Percentiles rank a stretch among this genome's conserved stretches.
These are phyloP conservation scores for Fraxinus pennsylvanica DNA, from an alignment of 257 asterid species.

Conservation along the genomic window DNA sequence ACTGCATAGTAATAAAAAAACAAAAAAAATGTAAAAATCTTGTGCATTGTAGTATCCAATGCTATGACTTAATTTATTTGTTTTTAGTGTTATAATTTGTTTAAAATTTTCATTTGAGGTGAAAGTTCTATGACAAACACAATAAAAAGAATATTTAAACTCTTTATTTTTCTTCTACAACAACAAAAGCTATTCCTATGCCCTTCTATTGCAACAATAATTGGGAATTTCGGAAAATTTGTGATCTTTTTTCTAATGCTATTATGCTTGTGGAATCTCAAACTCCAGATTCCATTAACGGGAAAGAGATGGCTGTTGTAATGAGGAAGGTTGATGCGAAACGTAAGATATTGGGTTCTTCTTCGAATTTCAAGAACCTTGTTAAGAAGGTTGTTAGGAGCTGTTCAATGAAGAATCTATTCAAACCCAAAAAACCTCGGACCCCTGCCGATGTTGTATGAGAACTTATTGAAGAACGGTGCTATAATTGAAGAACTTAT, in stretches of 20 bases:
- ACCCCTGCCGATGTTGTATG: slow-evolving; percentile 57
- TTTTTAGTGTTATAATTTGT: too few species aligned
- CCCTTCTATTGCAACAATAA: slow-evolving; percentile 2
- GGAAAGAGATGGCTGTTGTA: slow-evolving; percentile 46
- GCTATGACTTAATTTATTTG: too few species aligned
- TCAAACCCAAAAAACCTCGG: slow-evolving; percentile 54
- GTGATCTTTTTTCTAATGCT: background rate
- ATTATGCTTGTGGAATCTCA: slow-evolving; percentile 42
- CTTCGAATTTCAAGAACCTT: slow-evolving; percentile 47
- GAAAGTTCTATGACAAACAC: too few species aligned
- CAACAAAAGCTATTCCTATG: slow-evolving; percentile 14
- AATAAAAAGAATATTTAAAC: too few species aligned
- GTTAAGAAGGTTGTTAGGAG: slow-evolving; percentile 43
- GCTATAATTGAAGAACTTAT: too few species aligned
- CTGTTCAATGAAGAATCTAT: slow-evolving; percentile 48
- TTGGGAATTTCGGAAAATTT: background rate
- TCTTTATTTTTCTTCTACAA: too few species aligned
- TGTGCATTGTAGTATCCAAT: too few species aligned
- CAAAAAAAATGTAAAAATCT: too few species aligned
- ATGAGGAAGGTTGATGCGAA: slow-evolving; percentile 19
- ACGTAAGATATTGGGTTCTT: slow-evolving; percentile 27
- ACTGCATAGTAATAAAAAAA: too few species aligned
- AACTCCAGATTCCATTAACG: slow-evolving; percentile 34
- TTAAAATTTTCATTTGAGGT: too few species aligned
- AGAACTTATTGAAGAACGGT: too few species aligned